Base-by-base conservation (phyloP, 345 rosid species). In the Alliaria petiolata region DNA sequence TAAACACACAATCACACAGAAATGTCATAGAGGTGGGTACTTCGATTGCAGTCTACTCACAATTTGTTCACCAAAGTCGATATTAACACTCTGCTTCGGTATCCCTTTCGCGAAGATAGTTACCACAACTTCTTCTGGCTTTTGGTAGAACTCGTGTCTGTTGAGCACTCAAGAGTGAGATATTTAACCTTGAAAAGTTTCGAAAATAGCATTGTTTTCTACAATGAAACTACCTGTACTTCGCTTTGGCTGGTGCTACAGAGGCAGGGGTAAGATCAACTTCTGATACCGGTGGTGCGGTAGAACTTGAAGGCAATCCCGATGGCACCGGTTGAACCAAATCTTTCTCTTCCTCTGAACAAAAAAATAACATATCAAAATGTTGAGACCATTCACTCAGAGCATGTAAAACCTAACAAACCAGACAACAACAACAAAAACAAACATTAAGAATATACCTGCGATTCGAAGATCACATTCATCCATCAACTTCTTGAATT, bases 91-190 rank as follows among this genome's bases (percentile, higher is more conserved):
- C 30, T 84, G 65, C 7, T 81, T 81, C 4, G 82, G 89, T 69
- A 95, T 59, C 70, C 96, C 90, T 82, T 89, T 89, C 2, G 96
- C 99, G 70, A 95, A 89, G 47, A 91, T 66, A 16, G 93, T 91
- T 45, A 95, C 84, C 56, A 95, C 96, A 59, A 89, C 93, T 78
- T 88, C 96, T 51, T 91, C 93, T 33, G 92, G 90, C 82, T 84
- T 95, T 81, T 95, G 99, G 81, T 83, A 95, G 72, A 67, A 84
- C 65, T 88, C 96, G 72, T 89, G 98, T 74, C 99, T 95, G 83
- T 54, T 45, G 5, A 19, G 47, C 40, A 54, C 50, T 10, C 64
- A 8, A 28, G 42, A 45, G 43, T 28, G 70, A 69, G 56, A 54
- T 16, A 46, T 30, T 30, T 14, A 5, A 25, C 45, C 56, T 52